Evolutionary conservation across 2,329 filamentous ascomycete genomes (phyloP).

Genomic region (Westerdykella sp.): DNA sequence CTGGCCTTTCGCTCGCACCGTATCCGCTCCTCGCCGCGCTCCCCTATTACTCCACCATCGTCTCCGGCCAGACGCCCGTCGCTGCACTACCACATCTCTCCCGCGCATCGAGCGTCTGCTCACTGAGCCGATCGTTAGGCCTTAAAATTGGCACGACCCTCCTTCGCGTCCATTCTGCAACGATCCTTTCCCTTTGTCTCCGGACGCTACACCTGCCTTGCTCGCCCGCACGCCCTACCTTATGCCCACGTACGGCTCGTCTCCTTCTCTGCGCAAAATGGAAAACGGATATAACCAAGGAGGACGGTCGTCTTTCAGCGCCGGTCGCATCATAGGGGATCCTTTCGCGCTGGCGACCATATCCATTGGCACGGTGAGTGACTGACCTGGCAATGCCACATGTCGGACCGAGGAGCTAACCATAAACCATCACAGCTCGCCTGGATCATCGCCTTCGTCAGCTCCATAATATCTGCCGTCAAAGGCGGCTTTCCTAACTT

Average conservation of each 20-base stretch:
- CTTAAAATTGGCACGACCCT: slow-evolving; percentile 13
- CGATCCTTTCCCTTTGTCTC: background rate
- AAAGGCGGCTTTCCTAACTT: slow-evolving; percentile 67
- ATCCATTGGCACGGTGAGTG: slow-evolving; percentile 80
- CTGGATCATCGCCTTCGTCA: slow-evolving; percentile 89
- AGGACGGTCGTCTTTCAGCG: slow-evolving; percentile 52
- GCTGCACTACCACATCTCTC: background rate
- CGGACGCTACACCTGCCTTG: slow-evolving; percentile 1
- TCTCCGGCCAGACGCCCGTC: slow-evolving; percentile 17
- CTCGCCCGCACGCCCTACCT: slow-evolving; percentile 9
- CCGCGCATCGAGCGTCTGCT: background rate
- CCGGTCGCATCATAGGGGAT: slow-evolving; percentile 90
- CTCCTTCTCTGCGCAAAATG: slow-evolving; percentile 75
- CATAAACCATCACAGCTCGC: slow-evolving; percentile 60
- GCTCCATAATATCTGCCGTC: slow-evolving; percentile 67
- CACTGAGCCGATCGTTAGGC: background rate
- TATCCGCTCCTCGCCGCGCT: background rate
- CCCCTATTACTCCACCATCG: slow-evolving; percentile 2
- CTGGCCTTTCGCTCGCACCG: background rate
- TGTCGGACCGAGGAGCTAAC: slow-evolving; percentile 15
- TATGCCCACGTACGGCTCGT: slow-evolving; percentile 74
- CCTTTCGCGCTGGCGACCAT: slow-evolving; percentile 92
- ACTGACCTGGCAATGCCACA: slow-evolving; percentile 16
- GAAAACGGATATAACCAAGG: slow-evolving; percentile 54
- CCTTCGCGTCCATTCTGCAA: slow-evolving; percentile 7